Base-by-base conservation (phyloP, 2,329 filamentous ascomycete species). In the Colletotrichum spaethianum region DNA sequence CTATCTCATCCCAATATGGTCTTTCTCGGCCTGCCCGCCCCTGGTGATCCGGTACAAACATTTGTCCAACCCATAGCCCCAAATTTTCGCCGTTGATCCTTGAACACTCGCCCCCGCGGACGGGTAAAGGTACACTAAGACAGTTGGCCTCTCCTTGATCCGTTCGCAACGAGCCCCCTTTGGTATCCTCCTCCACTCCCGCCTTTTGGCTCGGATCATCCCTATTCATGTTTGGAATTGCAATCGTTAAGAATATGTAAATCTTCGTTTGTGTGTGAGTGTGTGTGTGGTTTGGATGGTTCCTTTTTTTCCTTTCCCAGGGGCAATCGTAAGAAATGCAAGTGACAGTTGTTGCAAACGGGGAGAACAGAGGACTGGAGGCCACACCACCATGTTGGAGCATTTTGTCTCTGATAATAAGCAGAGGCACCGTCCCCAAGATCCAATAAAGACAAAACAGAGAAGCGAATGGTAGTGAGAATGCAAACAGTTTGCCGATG, bases 321-420 rank as follows among this genome's bases (percentile, higher is more conserved):
- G n/a, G 31, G 52, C 42, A 62, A 44, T 57, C 57, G 64, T 68
- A 57, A 57, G 40, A 62, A 70, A 67, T 67, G 68, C 52, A 48
- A 44, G 64, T 68, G 63, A 55, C 11, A 42, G 50, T 52, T 42
- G 68, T 70, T 70, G 60, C 42, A 61, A 23, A 55, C 9, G 31
- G 28, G 11, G 20, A 55, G 23, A 33, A 55, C 12, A 44, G 44
- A 36, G 18, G 38, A 38, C 40, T n/a, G 9, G 18, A 31, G 38
- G 26, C 12, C 57, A 42, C 60, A 40, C 60, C 46, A 5, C 11
- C 14, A n/a, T 5, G 59, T 23, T 36, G 46, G 42, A 48, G 40
- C 40, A 18, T 31, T 23, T 67, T 20, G n/a, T 62, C 50, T 57
- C 56, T 46, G 8, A n/a, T 36, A 28, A 44, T 63, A 71, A 55